Evolutionary conservation across 768 basidiomycete genomes (phyloP).

Genomic region (Xanthoconium purpureum): DNA sequence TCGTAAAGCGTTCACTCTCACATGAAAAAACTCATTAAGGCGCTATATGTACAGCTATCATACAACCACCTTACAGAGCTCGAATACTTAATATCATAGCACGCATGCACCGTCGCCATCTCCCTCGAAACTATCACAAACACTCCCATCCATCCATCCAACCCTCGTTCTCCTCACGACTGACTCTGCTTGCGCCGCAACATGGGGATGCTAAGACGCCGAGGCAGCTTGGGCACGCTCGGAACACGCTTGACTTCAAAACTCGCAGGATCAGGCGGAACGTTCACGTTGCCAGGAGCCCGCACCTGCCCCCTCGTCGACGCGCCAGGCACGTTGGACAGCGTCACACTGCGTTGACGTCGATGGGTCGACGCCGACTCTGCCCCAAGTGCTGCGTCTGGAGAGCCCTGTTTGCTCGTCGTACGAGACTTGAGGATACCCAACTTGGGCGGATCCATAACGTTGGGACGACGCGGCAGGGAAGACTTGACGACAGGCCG

Average conservation of each 20-base stretch:
- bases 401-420: constrained; percentile 4
- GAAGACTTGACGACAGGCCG: not conserved
- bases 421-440: constrained; percentile 17
- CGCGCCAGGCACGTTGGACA: constrained; percentile 15
- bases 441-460: constrained; percentile 7
- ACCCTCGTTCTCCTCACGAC: not conserved
- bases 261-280: not conserved
- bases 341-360: constrained; percentile 21
- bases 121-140: too few relatives aligned
- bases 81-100: too few relatives aligned
- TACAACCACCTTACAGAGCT: too few relatives aligned
- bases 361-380: not conserved
- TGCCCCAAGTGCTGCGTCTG: not conserved
- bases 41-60: too few relatives aligned
- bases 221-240: constrained; percentile 26
- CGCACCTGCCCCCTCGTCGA: not conserved
- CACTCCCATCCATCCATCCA: not conserved
- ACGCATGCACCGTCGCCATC: too few relatives aligned
- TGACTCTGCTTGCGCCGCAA: constrained; percentile 29
- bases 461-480: constrained; percentile 4
- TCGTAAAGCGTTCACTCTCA: too few relatives aligned
- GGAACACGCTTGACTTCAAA: constrained; percentile 12
- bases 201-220: constrained; percentile 28
- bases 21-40: too few relatives aligned
- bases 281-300: not conserved